These are phyloP conservation scores for Actinomucor elegans DNA, from an alignment of 371 early-diverging fungal genomes.

Conservation along the genomic window DNA sequence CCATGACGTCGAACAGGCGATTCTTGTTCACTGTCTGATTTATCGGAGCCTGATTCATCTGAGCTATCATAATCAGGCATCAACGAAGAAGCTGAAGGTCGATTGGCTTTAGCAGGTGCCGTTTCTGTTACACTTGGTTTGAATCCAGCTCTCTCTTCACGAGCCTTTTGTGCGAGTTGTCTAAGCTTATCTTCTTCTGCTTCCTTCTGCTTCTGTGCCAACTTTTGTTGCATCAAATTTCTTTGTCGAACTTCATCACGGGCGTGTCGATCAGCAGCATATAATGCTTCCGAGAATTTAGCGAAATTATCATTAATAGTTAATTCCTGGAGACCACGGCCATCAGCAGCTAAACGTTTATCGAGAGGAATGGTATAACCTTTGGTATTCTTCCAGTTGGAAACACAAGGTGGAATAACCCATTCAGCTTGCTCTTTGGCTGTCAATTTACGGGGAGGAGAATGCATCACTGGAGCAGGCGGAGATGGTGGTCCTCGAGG, in stretches of 20 bases:
- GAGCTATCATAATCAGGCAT: slow-evolving; percentile 50
- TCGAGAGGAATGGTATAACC: slow-evolving; percentile 98
- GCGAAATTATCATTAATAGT: slow-evolving; percentile 96
- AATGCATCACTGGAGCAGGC: slow-evolving; percentile 96
- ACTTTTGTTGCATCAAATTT: slow-evolving; percentile 83
- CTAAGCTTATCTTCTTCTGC: slow-evolving; percentile 91
- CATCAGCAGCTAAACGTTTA: slow-evolving; percentile 96
- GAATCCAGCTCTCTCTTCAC: slow-evolving; percentile 74
- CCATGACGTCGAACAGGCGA: slow-evolving; percentile 6
- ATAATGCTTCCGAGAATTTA: slow-evolving; percentile 91
- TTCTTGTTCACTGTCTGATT: slow-evolving; percentile 31
- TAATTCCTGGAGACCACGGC: slow-evolving; percentile 90
- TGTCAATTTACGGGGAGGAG: slow-evolving; percentile 93
- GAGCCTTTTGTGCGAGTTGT: slow-evolving; percentile 86
- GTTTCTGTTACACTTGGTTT: slow-evolving; percentile 25
- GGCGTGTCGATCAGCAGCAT: slow-evolving; percentile 92
- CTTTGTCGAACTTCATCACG: slow-evolving; percentile 92
- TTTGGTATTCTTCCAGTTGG: slow-evolving; percentile 99
- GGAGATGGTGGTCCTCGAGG: slow-evolving; percentile 90
- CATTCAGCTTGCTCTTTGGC: slow-evolving; percentile 95
- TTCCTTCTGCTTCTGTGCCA: slow-evolving; percentile 94
- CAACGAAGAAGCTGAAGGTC: slow-evolving; percentile 46
- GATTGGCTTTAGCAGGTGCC: slow-evolving; percentile 23
- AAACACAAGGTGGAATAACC: slow-evolving; percentile 96
- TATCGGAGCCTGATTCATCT: slow-evolving; percentile 45